Evolutionary conservation across 805 yeast species (phyloP).

Genomic region (Saturnispora dispora): DNA sequence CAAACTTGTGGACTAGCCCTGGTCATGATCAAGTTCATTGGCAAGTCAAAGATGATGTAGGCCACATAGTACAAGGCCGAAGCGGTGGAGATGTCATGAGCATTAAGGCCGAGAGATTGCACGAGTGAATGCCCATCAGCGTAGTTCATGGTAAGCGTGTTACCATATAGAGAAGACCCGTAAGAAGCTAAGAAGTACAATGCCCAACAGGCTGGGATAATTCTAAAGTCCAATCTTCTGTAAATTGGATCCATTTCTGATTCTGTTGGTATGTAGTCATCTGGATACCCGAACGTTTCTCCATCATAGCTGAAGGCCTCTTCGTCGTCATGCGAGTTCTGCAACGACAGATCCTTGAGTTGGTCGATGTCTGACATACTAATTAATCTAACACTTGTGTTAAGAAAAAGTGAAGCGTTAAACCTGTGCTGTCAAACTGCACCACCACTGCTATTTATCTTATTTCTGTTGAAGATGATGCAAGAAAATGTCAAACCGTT

Average conservation of each 20-base stretch:
- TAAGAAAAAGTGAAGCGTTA: not conserved
- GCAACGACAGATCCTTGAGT: not conserved
- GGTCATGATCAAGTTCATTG: conserved; percentile 85
- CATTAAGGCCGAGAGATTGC: conserved; percentile 39
- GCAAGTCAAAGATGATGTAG: conserved; percentile 74
- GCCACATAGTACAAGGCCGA: conserved; percentile 79
- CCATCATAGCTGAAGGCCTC: not conserved
- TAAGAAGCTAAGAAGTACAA: conserved; percentile 72
- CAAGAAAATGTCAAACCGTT: not conserved
- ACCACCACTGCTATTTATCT: not conserved
- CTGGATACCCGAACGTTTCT: conserved; percentile 6
- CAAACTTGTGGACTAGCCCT: conserved; percentile 74
- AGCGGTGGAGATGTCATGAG: conserved; percentile 61
- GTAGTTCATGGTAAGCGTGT: conserved; percentile 70
- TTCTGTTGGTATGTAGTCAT: conserved; percentile 16
- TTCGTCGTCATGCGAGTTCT: not conserved
- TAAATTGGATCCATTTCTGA: conserved; percentile 45
- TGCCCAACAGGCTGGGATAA: conserved; percentile 77
- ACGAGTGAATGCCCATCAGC: conserved; percentile 51
- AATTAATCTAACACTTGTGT: not conserved
- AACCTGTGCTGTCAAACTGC: not conserved
- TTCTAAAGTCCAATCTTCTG: conserved; percentile 55
- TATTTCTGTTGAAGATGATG: not conserved
- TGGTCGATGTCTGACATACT: not conserved
- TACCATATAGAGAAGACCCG: conserved; percentile 70